A percentile compares a stretch with the other conserved stretches of the same genome.
Conservation (phyloP, 257 asterid genomes). For the Solanum clarkiae region DNA sequence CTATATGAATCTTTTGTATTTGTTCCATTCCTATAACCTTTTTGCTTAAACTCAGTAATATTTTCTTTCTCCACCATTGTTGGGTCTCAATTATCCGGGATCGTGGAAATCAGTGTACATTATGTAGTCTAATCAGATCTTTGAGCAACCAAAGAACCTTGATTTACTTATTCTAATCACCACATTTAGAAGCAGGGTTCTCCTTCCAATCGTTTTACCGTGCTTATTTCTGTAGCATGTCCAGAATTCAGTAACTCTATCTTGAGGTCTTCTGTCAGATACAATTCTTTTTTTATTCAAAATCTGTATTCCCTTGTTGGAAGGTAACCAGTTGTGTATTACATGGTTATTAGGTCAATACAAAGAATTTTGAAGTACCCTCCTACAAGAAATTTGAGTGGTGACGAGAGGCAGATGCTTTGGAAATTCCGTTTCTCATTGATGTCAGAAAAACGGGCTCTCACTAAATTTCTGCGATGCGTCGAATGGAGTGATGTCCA, state of each 20-base stretch:
- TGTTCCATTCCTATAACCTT: neutral
- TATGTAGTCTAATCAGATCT: neutral
- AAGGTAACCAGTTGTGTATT: constrained; percentile 10
- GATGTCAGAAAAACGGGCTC: constrained; percentile 94
- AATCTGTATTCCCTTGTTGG: neutral
- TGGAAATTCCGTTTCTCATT: constrained; percentile 96
- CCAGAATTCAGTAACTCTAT: neutral
- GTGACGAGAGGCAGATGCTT: constrained; percentile 93
- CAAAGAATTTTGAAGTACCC: constrained; percentile 88
- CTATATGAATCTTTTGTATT: neutral
- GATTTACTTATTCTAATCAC: neutral
- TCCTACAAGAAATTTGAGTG: constrained; percentile 92
- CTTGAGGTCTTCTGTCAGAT: neutral
- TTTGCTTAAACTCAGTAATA: neutral
- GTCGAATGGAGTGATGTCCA: constrained; percentile 99
- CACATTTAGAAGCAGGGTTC: neutral
- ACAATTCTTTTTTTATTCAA: neutral
- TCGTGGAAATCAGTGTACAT: neutral
- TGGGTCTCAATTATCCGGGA: neutral
- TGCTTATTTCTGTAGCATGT: neutral
- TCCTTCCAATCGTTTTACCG: neutral
- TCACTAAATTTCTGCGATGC: constrained; percentile 84
- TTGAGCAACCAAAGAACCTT: neutral
- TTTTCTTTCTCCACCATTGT: neutral
- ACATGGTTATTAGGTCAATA: constrained; percentile 55